Conservation (phyloP, 176 grass and related monocot genomes). For the Oryza rufipogon region DNA sequence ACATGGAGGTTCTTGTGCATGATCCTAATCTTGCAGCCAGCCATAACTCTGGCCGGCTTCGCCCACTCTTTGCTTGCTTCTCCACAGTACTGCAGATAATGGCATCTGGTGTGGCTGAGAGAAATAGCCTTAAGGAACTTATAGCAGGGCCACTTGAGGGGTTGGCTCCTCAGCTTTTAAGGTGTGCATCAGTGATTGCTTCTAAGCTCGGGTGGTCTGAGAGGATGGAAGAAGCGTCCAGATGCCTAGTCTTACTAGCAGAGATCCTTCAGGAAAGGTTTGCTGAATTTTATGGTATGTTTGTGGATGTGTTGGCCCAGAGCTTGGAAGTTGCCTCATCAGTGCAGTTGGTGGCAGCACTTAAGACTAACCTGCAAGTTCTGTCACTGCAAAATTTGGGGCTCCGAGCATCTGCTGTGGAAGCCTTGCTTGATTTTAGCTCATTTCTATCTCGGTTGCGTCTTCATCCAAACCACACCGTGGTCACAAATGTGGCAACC, state of each 20-base stretch:
- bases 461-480: conserved; percentile 81
- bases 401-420: conserved; percentile 68
- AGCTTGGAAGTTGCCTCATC: conserved; percentile 60
- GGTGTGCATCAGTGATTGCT: conserved; percentile 67
- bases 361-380: conserved; percentile 90
- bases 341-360: conserved; percentile 55
- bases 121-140: conserved; percentile 63
- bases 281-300: conserved; percentile 73
- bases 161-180: conserved; percentile 76
- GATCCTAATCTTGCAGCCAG: conserved; percentile 53
- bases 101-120: conserved; percentile 68
- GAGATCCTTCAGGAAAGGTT: conserved; percentile 86
- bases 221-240: conserved; percentile 77
- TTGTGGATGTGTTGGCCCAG: conserved; percentile 70
- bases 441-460: conserved; percentile 73
- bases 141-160: conserved; percentile 67
- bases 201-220: conserved; percentile 74
- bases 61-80: conserved; percentile 85
- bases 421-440: conserved; percentile 60
- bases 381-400: conserved; percentile 72
- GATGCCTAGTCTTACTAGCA: conserved; percentile 78
- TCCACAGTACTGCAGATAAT: conserved; percentile 84
- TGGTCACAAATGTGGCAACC: conserved; percentile 61
- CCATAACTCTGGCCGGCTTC: conserved; percentile 62
- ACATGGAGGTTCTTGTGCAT: conserved; percentile 87